These are phyloP conservation scores for Benincasa hispida DNA, from an alignment of 306 rosid species.

Conservation along the genomic window DNA sequence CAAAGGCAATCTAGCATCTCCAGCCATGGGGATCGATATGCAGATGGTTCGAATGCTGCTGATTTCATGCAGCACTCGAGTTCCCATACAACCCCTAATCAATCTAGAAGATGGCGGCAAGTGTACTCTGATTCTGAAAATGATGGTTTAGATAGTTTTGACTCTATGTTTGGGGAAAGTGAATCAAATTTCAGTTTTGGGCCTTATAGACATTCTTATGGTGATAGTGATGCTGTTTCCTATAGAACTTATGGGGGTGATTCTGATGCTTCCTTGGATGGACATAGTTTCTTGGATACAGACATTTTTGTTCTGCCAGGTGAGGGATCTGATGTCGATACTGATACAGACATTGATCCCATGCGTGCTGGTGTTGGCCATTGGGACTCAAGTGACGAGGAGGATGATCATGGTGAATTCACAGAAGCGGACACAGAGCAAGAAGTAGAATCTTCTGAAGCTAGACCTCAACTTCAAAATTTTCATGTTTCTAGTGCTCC, in stretches of 20 bases:
- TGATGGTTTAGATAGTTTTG: constrained; percentile 59
- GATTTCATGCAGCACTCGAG: constrained; percentile 40
- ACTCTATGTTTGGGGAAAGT: constrained; percentile 55
- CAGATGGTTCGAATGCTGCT: constrained; percentile 31
- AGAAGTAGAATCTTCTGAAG: constrained; percentile 20
- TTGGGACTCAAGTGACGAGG: constrained; percentile 54
- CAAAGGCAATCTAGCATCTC: constrained; percentile 35
- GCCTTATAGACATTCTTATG: constrained; percentile 30
- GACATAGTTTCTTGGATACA: constrained; percentile 51
- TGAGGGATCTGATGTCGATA: constrained; percentile 39
- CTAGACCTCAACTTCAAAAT: constrained; percentile 26
- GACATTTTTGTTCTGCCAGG: constrained; percentile 34
- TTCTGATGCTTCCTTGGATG: constrained; percentile 68
- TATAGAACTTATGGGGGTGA: constrained; percentile 71
- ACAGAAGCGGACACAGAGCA: constrained; percentile 43
- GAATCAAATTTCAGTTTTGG: constrained; percentile 64
- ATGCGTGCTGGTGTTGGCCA: constrained; percentile 72
- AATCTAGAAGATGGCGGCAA: constrained; percentile 60
- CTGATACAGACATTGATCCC: constrained; percentile 89
- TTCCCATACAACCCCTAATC: constrained; percentile 51
- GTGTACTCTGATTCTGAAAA: constrained; percentile 65
- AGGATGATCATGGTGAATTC: constrained; percentile 38
- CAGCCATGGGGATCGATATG: constrained; percentile 33
- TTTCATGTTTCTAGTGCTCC: constrained; percentile 27
- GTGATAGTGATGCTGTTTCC: constrained; percentile 58